Base-by-base conservation (phyloP, 1,284 basidiomycete species). In the Ceratobasidium sp. region DNA sequence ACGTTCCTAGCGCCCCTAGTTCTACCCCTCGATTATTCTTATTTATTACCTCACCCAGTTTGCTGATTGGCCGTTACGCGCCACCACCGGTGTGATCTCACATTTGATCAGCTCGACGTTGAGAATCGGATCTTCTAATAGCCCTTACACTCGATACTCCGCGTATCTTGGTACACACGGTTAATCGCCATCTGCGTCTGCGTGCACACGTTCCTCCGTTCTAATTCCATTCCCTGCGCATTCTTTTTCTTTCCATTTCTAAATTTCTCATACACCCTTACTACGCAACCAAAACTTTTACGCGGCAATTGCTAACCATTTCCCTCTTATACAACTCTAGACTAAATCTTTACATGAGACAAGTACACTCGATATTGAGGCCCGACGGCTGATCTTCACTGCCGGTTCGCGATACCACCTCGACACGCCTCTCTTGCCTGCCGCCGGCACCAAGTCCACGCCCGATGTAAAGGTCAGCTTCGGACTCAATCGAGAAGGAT, bases 341-440 rank as follows among this genome's bases (percentile, higher is more conserved):
- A 74, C 71, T 6, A 74, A 64, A 64, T 4, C 26, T 5, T 60
- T 74, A 23, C 60, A 74, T 35, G 42, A 26, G 31, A 63, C 20
- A 13, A 64, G 58, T 33, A 74, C 71, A 10, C 71, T 74, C 31
- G 71, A 74, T 20, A 63, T 74, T 33, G 71, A 74, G 47, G 71
- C 71, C 17, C 60, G 71, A 26, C 58, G 71, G 49, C 47, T 74
- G 20, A 63, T 74, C 42, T 74, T 63, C 35, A 53, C 47, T 47
- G 71, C 49, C 20, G 71, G 60, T 33, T 39, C 71, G 47, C 58
- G 58, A n/a, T 74, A 74, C 49, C 71, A 74, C 10, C 71, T 74
- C 71, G 71, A 74, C 47, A 74, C 71, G 4, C 71, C 71, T 6
- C 71, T 74, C 20, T 51, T 66, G 31, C 64, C 71, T 73, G 31